A percentile compares a stretch with the other conserved stretches of the same genome.
Conservation (phyloP, 169 alveolate species). For the Theileria parva region DNA sequence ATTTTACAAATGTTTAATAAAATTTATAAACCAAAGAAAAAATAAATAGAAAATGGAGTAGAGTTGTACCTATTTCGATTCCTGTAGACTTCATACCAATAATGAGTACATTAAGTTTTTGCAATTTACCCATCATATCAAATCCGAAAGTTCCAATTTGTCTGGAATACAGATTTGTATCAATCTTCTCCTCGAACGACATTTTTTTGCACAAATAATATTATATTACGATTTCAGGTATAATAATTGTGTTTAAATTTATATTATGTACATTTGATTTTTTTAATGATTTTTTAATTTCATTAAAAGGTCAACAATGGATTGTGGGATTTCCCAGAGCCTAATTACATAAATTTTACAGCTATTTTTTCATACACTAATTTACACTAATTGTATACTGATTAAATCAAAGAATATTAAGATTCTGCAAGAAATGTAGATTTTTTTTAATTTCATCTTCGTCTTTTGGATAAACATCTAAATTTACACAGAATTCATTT, state of each 20-base stretch:
- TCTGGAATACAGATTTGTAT: constrained; percentile 95
- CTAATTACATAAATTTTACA: neutral
- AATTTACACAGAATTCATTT: constrained; percentile 18
- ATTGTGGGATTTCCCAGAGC: neutral
- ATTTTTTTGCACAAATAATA: neutral
- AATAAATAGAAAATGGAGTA: neutral
- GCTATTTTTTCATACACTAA: constrained; percentile 5
- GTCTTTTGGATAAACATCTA: constrained; percentile 19
- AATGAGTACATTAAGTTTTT: constrained; percentile 88
- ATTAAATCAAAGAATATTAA: neutral
- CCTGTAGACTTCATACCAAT: constrained; percentile 93
- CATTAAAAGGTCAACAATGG: neutral
- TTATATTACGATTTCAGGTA: neutral
- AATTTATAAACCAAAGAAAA: neutral
- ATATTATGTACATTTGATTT: neutral
- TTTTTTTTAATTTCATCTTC: constrained; percentile 23
- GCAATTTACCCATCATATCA: constrained; percentile 95
- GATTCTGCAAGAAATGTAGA: constrained; percentile 3
- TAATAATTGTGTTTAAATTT: too few relatives aligned
- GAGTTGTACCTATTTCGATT: constrained; percentile 57
- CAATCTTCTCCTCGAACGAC: constrained; percentile 71
- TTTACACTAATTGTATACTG: neutral
- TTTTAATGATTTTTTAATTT: neutral
- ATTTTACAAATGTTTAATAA: neutral
- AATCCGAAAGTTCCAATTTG: constrained; percentile 99